A percentile compares a stretch with the other conserved stretches of the same genome.
Evolutionary conservation across 805 yeast species (phyloP).

Genomic region (Teunomyces stri): DNA sequence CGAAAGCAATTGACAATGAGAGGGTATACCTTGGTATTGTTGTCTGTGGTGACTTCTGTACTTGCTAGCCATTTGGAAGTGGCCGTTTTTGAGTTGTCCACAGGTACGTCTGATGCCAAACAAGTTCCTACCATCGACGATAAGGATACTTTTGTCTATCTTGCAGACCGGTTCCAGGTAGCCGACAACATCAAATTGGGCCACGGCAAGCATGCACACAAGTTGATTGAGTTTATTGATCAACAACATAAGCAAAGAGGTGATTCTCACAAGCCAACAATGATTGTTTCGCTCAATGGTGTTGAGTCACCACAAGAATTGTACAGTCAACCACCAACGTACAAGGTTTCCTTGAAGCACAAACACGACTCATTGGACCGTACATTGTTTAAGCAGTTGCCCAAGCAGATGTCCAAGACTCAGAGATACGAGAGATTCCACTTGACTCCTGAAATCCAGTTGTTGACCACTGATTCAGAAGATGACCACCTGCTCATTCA

Average conservation of each 20-base stretch:
- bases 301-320: constrained; percentile 34
- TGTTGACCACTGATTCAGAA: constrained; percentile 8
- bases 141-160: constrained; percentile 38
- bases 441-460: constrained; percentile 27
- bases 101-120: not conserved
- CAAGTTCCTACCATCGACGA: constrained; percentile 3
- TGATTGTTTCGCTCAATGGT: constrained; percentile 43
- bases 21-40: constrained; percentile 5
- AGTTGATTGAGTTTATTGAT: constrained; percentile 24
- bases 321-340: constrained; percentile 21
- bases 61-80: constrained; percentile 5
- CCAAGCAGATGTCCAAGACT: constrained; percentile 13
- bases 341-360: constrained; percentile 14
- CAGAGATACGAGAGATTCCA: constrained; percentile 9
- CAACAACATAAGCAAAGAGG: constrained; percentile 11
- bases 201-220: constrained; percentile 24
- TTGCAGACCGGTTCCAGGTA: constrained; percentile 46
- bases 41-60: constrained; percentile 6
- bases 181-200: constrained; percentile 36
- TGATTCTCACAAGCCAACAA: constrained; percentile 19
- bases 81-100: constrained; percentile 10
- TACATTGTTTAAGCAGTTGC: constrained; percentile 16
- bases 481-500: constrained; percentile 6
- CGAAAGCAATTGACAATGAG: constrained; percentile 5
- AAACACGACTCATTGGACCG: constrained; percentile 8